Evolutionary conservation across 164 flowering plant genomes (phyloP), one percentile per base, ranked within the genome.

Genomic region (Berberis thunbergii): DNA sequence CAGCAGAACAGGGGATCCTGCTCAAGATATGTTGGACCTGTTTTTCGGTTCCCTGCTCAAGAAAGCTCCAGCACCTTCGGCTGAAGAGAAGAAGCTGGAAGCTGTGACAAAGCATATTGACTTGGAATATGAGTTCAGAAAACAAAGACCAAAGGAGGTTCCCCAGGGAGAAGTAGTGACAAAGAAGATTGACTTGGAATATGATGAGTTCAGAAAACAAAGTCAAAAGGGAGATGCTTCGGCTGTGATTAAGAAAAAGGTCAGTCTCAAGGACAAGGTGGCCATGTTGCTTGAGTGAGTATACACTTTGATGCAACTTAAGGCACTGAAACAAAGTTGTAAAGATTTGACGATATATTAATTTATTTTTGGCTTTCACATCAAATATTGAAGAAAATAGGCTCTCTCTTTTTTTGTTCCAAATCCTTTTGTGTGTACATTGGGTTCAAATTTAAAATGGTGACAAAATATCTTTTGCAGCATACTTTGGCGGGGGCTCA

Each of bases 211-310:
- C 2, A 55, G 57, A 43, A 61, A 66, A 56, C 66, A 49, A 46
- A 58, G 66, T 54, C 71, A 70, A n/a, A 67, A 52, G 66, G 64
- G 26, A 26, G 26, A 26, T 26, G 26, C 26, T 26, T 73, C 82
- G 3, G 4, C 66, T 55, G 7, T 65, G 57, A 64, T 54, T 63
- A 84, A 86, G 77, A 84, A 80, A 75, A 85, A 82, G 70, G 73
- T 81, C 70, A 87, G 87, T 63, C 80, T 87, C 13, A 84, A 74
- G 72, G 88, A 84, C 72, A 77, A 81, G 73, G 80, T 85, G 4
- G 75, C 87, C 41, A 67, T 80, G 81, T 72, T 85, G 67, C 76
- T 84, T 58, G 81, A 79, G 70, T 83, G 73, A 87, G 12, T 57
- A 2, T 38, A 55, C 53, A 60, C 73, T 26, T 26, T 26, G 26